These are phyloP conservation scores for Murraya paniculata DNA, from an alignment of 345 rosid species.

Conservation along the genomic window DNA sequence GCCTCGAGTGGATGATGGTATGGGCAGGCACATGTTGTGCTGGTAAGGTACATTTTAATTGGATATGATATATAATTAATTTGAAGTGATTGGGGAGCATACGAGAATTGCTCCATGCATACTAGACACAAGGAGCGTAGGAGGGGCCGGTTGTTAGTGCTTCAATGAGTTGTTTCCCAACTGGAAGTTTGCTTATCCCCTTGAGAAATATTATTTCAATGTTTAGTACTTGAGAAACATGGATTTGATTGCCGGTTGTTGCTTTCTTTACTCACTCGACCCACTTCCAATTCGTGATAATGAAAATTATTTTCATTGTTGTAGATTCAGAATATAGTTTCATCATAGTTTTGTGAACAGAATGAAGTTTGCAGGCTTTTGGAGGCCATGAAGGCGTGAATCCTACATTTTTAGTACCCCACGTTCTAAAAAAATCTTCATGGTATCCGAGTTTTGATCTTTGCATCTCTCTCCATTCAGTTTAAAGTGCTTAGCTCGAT, in stretches of 20 bases:
- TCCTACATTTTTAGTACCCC: not conserved
- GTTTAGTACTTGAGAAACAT: constrained; percentile 50
- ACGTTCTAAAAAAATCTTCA: not conserved
- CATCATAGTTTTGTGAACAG: not conserved
- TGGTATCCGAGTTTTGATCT: not conserved
- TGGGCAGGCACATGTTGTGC: constrained; percentile 57
- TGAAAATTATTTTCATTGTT: not conserved
- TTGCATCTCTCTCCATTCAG: not conserved
- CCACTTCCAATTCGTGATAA: constrained; percentile 12
- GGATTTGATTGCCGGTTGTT: constrained; percentile 48
- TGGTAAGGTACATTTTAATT: constrained; percentile 32
- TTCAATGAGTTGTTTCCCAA: constrained; percentile 54
- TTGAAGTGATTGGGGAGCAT: constrained; percentile 26
- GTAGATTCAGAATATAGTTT: not conserved
- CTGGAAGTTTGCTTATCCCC: constrained; percentile 27
- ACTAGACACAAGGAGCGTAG: constrained; percentile 16
- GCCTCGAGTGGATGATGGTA: constrained; percentile 12
- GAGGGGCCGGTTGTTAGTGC: constrained; percentile 38
- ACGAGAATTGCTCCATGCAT: constrained; percentile 19
- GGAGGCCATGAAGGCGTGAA: not conserved
- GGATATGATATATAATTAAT: constrained; percentile 6
- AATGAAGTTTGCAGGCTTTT: constrained; percentile 6
- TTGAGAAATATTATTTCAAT: constrained; percentile 10
- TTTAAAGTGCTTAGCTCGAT: not conserved
- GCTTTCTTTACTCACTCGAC: constrained; percentile 25